A percentile compares a stretch with the other conserved stretches of the same genome.
These are phyloP conservation scores for Calonectria ilicicola DNA, from an alignment of 2,329 filamentous ascomycete genomes.

Conservation along the genomic window DNA sequence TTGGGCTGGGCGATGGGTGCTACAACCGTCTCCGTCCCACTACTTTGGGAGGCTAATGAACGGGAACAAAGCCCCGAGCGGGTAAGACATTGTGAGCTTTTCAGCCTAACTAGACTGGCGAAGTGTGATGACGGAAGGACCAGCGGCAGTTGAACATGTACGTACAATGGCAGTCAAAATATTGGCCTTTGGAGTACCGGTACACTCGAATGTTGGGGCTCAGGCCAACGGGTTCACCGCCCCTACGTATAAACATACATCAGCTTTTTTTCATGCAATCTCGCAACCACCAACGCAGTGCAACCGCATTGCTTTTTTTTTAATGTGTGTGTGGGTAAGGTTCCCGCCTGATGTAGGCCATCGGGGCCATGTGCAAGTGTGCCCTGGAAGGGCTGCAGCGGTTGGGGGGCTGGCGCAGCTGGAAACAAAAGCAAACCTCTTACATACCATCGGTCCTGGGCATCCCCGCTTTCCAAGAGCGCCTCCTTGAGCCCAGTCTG, in stretches of 20 bases:
- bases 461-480: slow-evolving; percentile 54
- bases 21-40: background rate
- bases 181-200: slow-evolving; percentile 86
- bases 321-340: slow-evolving; percentile 14
- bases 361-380: background rate
- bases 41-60: background rate
- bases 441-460: slow-evolving; percentile 57
- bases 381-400: background rate
- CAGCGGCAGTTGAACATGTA: slow-evolving; percentile 5
- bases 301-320: slow-evolving; percentile 28
- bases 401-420: background rate
- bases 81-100: background rate
- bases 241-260: slow-evolving; percentile 66
- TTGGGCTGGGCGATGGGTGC: background rate
- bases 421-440: slow-evolving; percentile 37
- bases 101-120: background rate
- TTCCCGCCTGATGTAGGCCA: slow-evolving; percentile 4
- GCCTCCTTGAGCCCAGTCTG: slow-evolving; percentile 79
- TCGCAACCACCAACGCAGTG: slow-evolving; percentile 7
- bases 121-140: background rate
- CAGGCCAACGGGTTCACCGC: slow-evolving; percentile 83
- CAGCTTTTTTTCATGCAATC: slow-evolving; percentile 11
- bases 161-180: slow-evolving; percentile 93
- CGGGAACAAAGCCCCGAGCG: background rate
- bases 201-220: slow-evolving; percentile 93